Evolutionary conservation across 2,329 filamentous ascomycete species (phyloP).

Genomic region (Atkinsonella hypoxylon): DNA sequence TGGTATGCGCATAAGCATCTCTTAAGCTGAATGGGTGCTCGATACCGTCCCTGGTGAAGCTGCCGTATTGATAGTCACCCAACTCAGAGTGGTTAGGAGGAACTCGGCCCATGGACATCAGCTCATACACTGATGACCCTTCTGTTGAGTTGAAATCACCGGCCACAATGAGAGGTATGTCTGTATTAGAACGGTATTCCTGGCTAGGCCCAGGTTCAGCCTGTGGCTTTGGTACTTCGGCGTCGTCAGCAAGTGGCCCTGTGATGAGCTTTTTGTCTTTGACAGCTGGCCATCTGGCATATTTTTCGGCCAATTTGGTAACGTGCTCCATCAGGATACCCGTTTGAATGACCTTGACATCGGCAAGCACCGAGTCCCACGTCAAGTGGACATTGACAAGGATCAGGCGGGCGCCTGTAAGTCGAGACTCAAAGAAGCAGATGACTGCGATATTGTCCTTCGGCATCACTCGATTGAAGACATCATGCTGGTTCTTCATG

Average conservation of each 20-base stretch:
- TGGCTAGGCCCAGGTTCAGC: conserved; percentile 67
- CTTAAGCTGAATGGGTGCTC: conserved; percentile 89
- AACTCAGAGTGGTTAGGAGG: conserved; percentile 71
- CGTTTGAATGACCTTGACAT: conserved; percentile 94
- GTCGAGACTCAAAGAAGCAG: conserved; percentile 82
- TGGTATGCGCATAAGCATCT: conserved; percentile 75
- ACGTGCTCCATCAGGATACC: conserved; percentile 92
- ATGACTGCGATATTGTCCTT: conserved; percentile 94
- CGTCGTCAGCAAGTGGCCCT: conserved; percentile 29
- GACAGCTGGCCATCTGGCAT: conserved; percentile 64
- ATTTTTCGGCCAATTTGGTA: conserved; percentile 74
- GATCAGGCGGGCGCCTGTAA: conserved; percentile 82
- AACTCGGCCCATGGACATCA: conserved; percentile 71
- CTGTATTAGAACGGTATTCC: conserved; percentile 73
- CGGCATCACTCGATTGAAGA: conserved; percentile 97
- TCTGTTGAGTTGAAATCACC: conserved; percentile 92
- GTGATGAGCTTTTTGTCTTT: conserved; percentile 63
- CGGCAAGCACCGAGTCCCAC: conserved; percentile 82
- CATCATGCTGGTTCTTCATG: conserved; percentile 94
- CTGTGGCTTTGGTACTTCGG: conserved; percentile 34
- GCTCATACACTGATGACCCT: conserved; percentile 81
- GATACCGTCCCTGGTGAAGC: conserved; percentile 85
- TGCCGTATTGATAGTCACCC: conserved; percentile 73
- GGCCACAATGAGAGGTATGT: conserved; percentile 84
- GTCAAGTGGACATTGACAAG: conserved; percentile 90